Evolutionary conservation across 1,139 yeast genomes (phyloP).

Genomic region (Pichia sp.): DNA sequence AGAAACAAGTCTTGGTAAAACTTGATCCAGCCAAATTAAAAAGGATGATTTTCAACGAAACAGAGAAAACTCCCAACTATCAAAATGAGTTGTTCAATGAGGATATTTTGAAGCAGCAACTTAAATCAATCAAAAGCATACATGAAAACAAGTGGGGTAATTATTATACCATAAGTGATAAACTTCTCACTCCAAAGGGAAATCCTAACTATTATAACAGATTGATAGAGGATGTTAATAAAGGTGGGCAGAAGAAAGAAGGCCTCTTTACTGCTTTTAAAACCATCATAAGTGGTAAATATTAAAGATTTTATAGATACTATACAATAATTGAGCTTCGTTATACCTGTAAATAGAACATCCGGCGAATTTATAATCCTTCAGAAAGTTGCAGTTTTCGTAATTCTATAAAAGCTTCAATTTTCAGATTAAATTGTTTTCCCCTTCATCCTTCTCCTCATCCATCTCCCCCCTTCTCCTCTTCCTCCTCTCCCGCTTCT

Average conservation of each 20-base stretch:
- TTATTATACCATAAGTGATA: constrained; percentile 58
- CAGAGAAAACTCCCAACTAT: constrained; percentile 33
- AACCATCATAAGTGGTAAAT: constrained; percentile 65
- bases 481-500: too few relatives aligned
- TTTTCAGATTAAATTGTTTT: too few relatives aligned
- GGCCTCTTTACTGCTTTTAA: constrained; percentile 55
- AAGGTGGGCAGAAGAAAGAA: constrained; percentile 63
- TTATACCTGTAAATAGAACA: too few relatives aligned
- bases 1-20: constrained; percentile 23
- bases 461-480: too few relatives aligned
- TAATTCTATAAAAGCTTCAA: too few relatives aligned
- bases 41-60: constrained; percentile 25
- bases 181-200: constrained; percentile 69
- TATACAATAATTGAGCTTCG: too few relatives aligned
- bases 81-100: constrained; percentile 37
- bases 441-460: too few relatives aligned
- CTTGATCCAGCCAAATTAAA: constrained; percentile 26
- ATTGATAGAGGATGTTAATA: constrained; percentile 55
- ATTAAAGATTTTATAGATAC: constrained; percentile 23
- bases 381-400: too few relatives aligned
- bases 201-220: constrained; percentile 73
- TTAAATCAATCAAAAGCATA: constrained; percentile 49
- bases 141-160: constrained; percentile 55
- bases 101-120: constrained; percentile 52
- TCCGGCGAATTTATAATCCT: too few relatives aligned